Base-by-base conservation (phyloP, 2,329 filamentous ascomycete genomes). In the Fusarium pseudograminearum region DNA sequence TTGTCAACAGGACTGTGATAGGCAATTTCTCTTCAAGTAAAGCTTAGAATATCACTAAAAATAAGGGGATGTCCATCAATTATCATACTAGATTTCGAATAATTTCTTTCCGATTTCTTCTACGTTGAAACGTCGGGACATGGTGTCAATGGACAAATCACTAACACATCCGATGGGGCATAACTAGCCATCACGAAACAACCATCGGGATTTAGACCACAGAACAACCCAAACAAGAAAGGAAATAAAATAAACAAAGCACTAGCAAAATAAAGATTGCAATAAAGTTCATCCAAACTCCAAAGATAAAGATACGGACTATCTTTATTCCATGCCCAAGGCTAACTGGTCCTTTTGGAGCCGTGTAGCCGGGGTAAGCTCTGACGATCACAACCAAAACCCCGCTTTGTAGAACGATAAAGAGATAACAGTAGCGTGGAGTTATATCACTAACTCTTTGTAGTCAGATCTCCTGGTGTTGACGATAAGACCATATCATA, bases 391-490 rank as follows among this genome's bases (percentile, higher is more conserved):
- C n/a, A 30, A 30, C 30, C 16, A 15, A 28, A 30, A 50, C 53
- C 53, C 53, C 53, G 42, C 53, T 31, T 22, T 38, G 2, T 6
- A 30, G 5, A 22, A 11, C 10, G 41, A 55, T 46, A 34, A 55
- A 26, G 28, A 30, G 44, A 46, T 20, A 36, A 28, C 7, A 4
- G 12, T 48, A 48, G 22, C 2, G 0, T 7, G 0, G 2, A 7
- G 24, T 41, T 38, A 26, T 2, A 3, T 4, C n/a, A 22, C 42
- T 50, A 36, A 38, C 30, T 31, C 5, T 28, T 42, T 20, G 3
- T 9, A 2, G 7, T 6, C 1, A 30, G 11, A 0, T 3, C 5
- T 1, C 4, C 2, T 1, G 4, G 0, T 1, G 2, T 0, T 4
- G 2, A 0, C 40, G 46, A 34, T 62, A 62, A 45, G 20, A 16